A percentile compares a stretch with the other conserved stretches of the same genome.
phyloP scores from a whole-genome alignment of 75 land plant genomes.

The Sequoiadendron giganteum region DNA sequence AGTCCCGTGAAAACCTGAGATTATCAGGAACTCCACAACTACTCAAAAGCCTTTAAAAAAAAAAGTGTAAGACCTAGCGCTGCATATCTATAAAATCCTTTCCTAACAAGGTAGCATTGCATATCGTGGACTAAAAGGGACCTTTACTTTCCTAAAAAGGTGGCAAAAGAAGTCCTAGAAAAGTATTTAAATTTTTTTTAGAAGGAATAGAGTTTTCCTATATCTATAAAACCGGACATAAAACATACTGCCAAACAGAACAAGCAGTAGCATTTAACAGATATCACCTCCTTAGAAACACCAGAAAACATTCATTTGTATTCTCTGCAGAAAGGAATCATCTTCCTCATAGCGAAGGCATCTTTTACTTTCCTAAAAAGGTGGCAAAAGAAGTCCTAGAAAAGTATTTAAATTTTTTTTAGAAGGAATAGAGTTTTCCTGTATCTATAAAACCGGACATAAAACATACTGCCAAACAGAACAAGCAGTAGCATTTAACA shows the following conservation, averaged over 20 bases:
- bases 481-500: neutral
- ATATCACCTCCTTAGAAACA: neutral
- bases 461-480: neutral
- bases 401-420: neutral
- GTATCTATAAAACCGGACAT: neutral
- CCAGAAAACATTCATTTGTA: neutral
- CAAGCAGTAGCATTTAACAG: neutral
- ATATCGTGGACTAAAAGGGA: too few species aligned
- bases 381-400: neutral
- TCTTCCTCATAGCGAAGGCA: neutral
- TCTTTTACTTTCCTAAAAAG: too few species aligned
- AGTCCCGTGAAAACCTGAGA: neutral
- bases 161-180: neutral
- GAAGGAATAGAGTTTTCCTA: neutral
- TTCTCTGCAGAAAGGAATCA: neutral
- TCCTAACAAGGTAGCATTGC: too few species aligned
- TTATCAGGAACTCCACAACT: neutral
- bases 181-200: neutral
- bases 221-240: neutral
- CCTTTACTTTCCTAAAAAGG: too few species aligned
- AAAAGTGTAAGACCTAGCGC: neutral
- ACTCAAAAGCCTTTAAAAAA: neutral
- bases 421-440: neutral
- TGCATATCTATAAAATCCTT: neutral
- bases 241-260: neutral